These are phyloP conservation scores for Dactylellina parvicollis DNA, from an alignment of 2,329 filamentous ascomycete species.

Conservation along the genomic window DNA sequence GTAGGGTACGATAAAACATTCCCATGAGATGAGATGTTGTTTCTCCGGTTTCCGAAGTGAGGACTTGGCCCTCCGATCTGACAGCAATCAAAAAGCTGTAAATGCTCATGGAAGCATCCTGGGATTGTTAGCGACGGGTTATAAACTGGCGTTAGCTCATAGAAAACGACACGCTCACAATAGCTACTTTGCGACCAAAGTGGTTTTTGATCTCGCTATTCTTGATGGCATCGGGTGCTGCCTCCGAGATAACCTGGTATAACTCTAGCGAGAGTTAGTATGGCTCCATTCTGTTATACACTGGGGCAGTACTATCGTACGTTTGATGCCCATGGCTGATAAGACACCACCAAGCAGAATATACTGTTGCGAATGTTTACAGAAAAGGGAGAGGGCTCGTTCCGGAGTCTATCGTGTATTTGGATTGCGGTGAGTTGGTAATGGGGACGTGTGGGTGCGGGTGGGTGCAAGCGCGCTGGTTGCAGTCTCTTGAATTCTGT, in stretches of 20 bases:
- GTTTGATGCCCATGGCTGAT: slow-evolving; percentile 66
- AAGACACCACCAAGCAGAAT: too few species aligned
- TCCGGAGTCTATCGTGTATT: too few species aligned
- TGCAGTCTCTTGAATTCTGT: neutral
- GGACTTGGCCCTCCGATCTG: slow-evolving; percentile 93
- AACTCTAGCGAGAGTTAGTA: slow-evolving; percentile 66
- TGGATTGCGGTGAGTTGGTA: too few species aligned
- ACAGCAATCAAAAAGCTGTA: slow-evolving; percentile 99
- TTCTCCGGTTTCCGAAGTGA: slow-evolving; percentile 93
- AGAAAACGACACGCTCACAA: slow-evolving; percentile 71
- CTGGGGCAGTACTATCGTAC: slow-evolving; percentile 59
- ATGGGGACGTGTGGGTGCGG: too few species aligned
- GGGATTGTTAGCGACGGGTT: slow-evolving; percentile 2
- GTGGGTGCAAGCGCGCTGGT: too few species aligned
- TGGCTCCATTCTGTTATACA: neutral
- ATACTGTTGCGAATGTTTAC: too few species aligned
- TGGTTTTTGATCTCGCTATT: slow-evolving; percentile 98
- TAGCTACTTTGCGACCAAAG: slow-evolving; percentile 97
- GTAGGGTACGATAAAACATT: slow-evolving; percentile 98
- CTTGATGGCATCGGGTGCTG: slow-evolving; percentile 95
- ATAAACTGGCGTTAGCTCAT: neutral
- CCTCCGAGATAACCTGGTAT: slow-evolving; percentile 84
- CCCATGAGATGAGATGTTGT: slow-evolving; percentile 99
- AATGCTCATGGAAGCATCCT: slow-evolving; percentile 87
- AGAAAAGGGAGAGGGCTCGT: too few species aligned